Conservation (phyloP, 2,329 filamentous ascomycete genomes). For the Epichloe coenophiala region DNA sequence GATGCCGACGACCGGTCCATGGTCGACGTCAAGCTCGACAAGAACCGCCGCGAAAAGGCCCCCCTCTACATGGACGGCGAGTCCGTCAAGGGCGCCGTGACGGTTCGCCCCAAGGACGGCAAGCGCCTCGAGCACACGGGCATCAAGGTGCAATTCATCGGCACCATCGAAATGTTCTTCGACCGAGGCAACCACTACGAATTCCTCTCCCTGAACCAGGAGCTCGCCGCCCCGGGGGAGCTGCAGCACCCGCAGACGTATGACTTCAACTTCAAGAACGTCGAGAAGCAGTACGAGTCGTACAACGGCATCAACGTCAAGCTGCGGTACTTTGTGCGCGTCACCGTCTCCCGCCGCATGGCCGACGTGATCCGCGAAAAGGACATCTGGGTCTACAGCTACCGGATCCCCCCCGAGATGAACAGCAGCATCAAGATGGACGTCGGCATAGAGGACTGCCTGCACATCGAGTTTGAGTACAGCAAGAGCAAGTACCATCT, state of each 20-base stretch:
- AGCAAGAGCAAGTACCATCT: conserved; percentile 98
- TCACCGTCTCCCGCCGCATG: conserved; percentile 94
- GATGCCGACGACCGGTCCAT: conserved; percentile 88
- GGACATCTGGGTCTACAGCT: conserved; percentile 99
- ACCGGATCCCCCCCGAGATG: conserved; percentile 94
- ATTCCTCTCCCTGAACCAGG: conserved; percentile 92
- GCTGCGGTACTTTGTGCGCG: conserved; percentile 93
- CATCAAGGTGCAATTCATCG: conserved; percentile 99
- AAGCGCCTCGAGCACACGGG: conserved; percentile 96
- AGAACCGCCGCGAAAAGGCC: conserved; percentile 92
- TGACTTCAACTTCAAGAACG: conserved; percentile 99
- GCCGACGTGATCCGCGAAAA: conserved; percentile 97
- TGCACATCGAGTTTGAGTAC: conserved; percentile 99
- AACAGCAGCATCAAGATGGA: conserved; percentile 99
- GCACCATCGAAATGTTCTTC: conserved; percentile 99
- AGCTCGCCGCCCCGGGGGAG: conserved; percentile 95
- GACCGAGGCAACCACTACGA: conserved; percentile 98
- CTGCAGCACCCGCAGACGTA: conserved; percentile 97
- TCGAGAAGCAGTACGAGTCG: conserved; percentile 99
- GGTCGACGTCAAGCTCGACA: conserved; percentile 96
- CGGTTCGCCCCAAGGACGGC: conserved; percentile 91
- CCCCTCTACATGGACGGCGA: conserved; percentile 97
- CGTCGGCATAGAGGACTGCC: conserved; percentile 95
- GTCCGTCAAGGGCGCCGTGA: conserved; percentile 92
- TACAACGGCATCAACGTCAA: conserved; percentile 99